phyloP scores from a whole-genome alignment of 2,329 filamentous ascomycete genomes.

The Microcyclosporella mali region DNA sequence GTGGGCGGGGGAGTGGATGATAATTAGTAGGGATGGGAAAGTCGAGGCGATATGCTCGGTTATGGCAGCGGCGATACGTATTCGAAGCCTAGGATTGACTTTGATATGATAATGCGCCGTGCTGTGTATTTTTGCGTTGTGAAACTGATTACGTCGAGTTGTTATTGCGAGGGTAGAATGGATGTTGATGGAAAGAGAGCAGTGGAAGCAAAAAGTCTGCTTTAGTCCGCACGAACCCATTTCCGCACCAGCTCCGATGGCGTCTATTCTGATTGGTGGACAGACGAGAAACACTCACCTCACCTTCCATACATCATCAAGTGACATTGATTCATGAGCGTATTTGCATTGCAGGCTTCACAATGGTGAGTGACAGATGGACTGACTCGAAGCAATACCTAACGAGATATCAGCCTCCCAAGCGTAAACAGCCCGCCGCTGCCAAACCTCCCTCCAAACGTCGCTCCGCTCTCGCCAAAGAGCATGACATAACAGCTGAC shows the following conservation, averaged over 20 bases:
- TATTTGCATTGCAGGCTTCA: not conserved
- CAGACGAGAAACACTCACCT: not conserved
- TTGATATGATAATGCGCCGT: too few relatives aligned
- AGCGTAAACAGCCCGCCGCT: constrained; percentile 27
- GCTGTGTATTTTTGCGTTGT: not conserved
- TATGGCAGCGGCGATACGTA: not conserved
- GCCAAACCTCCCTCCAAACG: constrained; percentile 44
- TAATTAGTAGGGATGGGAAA: not conserved
- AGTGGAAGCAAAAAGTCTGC: not conserved
- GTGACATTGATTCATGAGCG: not conserved
- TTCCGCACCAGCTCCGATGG: too few relatives aligned
- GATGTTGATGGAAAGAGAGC: too few relatives aligned
- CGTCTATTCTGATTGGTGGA: not conserved
- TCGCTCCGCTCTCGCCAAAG: constrained; percentile 83
- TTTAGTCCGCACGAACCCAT: too few relatives aligned
- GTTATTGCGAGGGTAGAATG: not conserved
- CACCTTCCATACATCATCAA: not conserved
- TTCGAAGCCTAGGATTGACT: not conserved
- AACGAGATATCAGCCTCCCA: constrained; percentile 20
- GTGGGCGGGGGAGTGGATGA: not conserved
- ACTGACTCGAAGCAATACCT: not conserved
- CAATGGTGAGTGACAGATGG: not conserved
- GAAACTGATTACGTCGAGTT: too few relatives aligned
- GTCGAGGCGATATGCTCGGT: not conserved
- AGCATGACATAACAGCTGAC: constrained; percentile 75